Evolutionary conservation across 495 filamentous ascomycete species (phyloP).

Genomic region (Penicillium cinerascens): DNA sequence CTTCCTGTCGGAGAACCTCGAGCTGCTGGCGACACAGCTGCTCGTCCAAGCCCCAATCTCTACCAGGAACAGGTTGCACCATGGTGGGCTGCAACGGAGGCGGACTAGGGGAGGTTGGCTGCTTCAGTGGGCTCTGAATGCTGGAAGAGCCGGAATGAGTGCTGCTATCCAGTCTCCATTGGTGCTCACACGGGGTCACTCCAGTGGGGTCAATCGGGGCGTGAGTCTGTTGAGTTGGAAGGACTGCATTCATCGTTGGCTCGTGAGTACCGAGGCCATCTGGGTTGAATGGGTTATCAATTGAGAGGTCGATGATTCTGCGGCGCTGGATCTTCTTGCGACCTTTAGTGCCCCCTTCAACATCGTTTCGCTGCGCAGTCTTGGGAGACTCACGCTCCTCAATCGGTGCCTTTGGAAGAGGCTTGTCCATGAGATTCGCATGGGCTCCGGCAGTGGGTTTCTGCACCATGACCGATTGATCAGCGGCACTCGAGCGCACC

Average conservation of each 20-base stretch:
- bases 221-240: conserved; percentile 33
- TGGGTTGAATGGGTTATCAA: conserved; percentile 47
- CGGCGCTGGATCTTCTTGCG: conserved; percentile 58
- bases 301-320: conserved; percentile 79
- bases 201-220: conserved; percentile 28
- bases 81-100: conserved; percentile 13
- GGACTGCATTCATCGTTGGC: conserved; percentile 25
- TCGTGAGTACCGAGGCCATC: conserved; percentile 34
- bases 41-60: conserved; percentile 64
- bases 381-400: conserved; percentile 51
- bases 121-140: conserved; percentile 22
- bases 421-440: conserved; percentile 1
- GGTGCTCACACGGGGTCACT: conserved; percentile 30
- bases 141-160: conserved; percentile 31
- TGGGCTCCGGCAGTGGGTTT: conserved; percentile 37
- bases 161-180: conserved; percentile 36
- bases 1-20: conserved; percentile 76
- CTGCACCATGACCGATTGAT: conserved; percentile 58
- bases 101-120: conserved; percentile 14
- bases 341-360: conserved; percentile 37
- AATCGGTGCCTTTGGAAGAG: conserved; percentile 38
- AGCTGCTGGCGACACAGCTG: conserved; percentile 83
- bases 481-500: conserved; percentile 59
- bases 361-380: conserved; percentile 29
- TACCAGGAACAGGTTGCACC: conserved; percentile 17